A percentile compares a stretch with the other conserved stretches of the same genome.
phyloP scores from a whole-genome alignment of 495 filamentous ascomycete genomes.

The Talaromyces nanjingensis region DNA sequence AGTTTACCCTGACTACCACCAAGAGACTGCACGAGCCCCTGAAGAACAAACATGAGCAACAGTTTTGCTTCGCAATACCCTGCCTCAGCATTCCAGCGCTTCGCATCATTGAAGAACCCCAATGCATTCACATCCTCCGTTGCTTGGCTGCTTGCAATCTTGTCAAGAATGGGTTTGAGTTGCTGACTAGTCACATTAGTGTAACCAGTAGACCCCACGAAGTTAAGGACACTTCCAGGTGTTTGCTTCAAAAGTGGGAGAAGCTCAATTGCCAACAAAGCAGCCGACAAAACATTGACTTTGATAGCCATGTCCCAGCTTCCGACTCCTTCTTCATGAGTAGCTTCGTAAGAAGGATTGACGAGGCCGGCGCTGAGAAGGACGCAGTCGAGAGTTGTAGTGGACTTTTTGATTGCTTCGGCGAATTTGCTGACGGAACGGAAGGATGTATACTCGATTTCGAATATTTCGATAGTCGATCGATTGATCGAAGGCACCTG shows the following conservation, averaged over 20 bases:
- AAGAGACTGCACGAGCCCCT: conserved; percentile 4
- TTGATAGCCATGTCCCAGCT: conserved; percentile 3
- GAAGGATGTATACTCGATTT: conserved; percentile 4
- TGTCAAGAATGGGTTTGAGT: background rate
- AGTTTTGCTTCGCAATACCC: conserved; percentile 2
- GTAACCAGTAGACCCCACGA: conserved; percentile 1
- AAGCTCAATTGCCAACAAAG: conserved; percentile 2
- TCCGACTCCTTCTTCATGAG: background rate
- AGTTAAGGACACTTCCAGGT: background rate
- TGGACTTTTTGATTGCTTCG: conserved; percentile 1
- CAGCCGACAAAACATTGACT: conserved; percentile 2
- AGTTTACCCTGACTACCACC: background rate
- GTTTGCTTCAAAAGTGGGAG: background rate
- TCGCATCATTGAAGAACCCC: background rate
- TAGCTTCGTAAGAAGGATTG: background rate
- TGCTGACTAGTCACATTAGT: background rate
- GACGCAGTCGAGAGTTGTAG: background rate
- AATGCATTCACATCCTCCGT: background rate
- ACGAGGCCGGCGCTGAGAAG: conserved; percentile 1
- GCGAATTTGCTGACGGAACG: background rate
- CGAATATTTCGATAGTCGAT: background rate
- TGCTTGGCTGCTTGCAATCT: background rate
- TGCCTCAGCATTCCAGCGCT: background rate
- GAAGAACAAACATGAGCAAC: conserved; percentile 5
- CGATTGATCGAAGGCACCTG: background rate